Evolutionary conservation across 768 basidiomycete genomes (phyloP).

Genomic region (Russula abietina): DNA sequence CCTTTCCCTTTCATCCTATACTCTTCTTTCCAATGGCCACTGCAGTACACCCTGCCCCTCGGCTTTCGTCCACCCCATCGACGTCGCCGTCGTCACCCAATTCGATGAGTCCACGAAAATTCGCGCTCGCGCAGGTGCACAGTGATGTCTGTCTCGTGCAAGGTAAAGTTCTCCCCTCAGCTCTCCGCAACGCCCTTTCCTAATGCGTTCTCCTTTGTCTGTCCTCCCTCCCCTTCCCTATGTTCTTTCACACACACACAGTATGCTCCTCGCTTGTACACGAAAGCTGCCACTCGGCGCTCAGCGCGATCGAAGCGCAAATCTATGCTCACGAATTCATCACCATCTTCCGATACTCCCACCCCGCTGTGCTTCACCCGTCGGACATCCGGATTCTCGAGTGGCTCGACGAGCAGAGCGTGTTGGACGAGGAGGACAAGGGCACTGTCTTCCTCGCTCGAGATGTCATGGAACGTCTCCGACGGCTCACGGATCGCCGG

Average conservation of each 20-base stretch:
- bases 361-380: constrained; percentile 32
- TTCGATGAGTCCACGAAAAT: constrained; percentile 6
- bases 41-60: constrained; percentile 2
- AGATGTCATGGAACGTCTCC: constrained; percentile 33
- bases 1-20: neutral
- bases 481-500: constrained; percentile 28
- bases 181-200: neutral
- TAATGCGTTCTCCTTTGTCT: neutral
- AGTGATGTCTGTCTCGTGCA: constrained; percentile 27
- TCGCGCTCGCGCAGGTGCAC: constrained; percentile 26
- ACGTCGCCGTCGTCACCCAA: constrained; percentile 3
- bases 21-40: constrained; percentile 2
- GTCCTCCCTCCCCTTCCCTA: neutral
- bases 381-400: constrained; percentile 34
- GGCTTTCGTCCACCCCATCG: neutral
- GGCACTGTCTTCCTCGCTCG: constrained; percentile 35
- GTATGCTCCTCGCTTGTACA: constrained; percentile 17
- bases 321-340: constrained; percentile 38
- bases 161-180: constrained; percentile 4
- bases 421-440: constrained; percentile 33
- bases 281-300: constrained; percentile 29
- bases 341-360: constrained; percentile 37
- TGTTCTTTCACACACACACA: neutral
- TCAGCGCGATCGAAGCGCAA: constrained; percentile 30
- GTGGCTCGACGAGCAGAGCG: constrained; percentile 29